Evolutionary conservation across 345 rosid genomes (phyloP).

Genomic region (Murraya koenigii): DNA sequence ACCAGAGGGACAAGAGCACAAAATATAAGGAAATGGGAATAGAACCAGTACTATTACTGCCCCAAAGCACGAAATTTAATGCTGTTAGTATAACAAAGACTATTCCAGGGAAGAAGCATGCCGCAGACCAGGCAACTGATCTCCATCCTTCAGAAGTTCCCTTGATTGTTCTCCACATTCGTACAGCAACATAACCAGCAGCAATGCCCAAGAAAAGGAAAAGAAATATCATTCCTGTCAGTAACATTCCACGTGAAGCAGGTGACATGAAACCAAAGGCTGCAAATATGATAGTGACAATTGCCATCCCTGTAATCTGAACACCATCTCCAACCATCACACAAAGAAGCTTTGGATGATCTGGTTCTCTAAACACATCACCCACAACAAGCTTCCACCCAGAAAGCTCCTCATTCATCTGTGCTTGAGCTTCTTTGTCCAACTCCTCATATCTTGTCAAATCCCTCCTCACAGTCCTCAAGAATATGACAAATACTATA

Average conservation of each 20-base stretch:
- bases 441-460: slow-evolving; percentile 78
- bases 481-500: slow-evolving; percentile 72
- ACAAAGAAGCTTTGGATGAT: slow-evolving; percentile 63
- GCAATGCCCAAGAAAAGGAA: slow-evolving; percentile 71
- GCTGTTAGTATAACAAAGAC: slow-evolving; percentile 68
- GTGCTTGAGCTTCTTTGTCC: slow-evolving; percentile 85
- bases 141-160: slow-evolving; percentile 80
- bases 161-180: slow-evolving; percentile 71
- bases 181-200: slow-evolving; percentile 72
- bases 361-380: slow-evolving; percentile 86
- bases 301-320: slow-evolving; percentile 79
- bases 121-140: slow-evolving; percentile 66
- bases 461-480: slow-evolving; percentile 83
- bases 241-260: slow-evolving; percentile 82
- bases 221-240: slow-evolving; percentile 80
- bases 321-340: slow-evolving; percentile 76
- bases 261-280: slow-evolving; percentile 86
- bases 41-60: slow-evolving; percentile 75
- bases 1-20: slow-evolving; percentile 70
- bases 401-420: slow-evolving; percentile 85
- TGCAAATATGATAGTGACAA: slow-evolving; percentile 72
- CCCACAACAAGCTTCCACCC: slow-evolving; percentile 93
- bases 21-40: slow-evolving; percentile 75
- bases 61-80: slow-evolving; percentile 74
- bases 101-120: slow-evolving; percentile 83